Evolutionary conservation across 1,284 basidiomycete genomes (phyloP).

Genomic region (Cryptococcus amylolentus): DNA sequence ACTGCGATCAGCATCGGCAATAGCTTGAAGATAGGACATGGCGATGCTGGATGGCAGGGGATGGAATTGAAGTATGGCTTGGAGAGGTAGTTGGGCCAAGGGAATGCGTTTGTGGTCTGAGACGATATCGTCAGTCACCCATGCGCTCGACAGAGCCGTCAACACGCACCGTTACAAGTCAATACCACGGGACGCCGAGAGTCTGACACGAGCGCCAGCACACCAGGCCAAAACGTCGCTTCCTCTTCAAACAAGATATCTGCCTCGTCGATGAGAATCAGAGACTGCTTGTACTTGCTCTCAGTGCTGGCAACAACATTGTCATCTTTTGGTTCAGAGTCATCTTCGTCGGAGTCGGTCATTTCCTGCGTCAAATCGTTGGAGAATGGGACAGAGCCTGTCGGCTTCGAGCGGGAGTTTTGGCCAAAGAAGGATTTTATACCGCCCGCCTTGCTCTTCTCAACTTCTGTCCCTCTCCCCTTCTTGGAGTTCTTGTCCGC

Average conservation of each 20-base stretch:
- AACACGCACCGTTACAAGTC: constrained; percentile 79
- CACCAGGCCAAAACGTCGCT: constrained; percentile 82
- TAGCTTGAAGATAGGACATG: constrained; percentile 67
- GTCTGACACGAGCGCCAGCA: constrained; percentile 72
- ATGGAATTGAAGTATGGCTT: constrained; percentile 65
- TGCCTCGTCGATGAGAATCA: constrained; percentile 94
- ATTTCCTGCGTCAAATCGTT: constrained; percentile 24
- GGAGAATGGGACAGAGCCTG: constrained; percentile 12
- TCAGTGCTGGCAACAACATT: background rate
- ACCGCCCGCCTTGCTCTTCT: constrained; percentile 4
- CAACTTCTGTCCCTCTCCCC: constrained; percentile 1
- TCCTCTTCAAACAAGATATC: constrained; percentile 91
- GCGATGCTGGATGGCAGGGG: constrained; percentile 61
- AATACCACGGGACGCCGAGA: constrained; percentile 81
- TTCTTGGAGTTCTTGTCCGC: constrained; percentile 11
- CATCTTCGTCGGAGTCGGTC: constrained; percentile 15
- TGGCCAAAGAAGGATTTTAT: constrained; percentile 21
- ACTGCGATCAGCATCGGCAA: constrained; percentile 59
- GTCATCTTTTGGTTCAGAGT: background rate
- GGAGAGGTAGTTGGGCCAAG: constrained; percentile 67
- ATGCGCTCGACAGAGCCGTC: background rate
- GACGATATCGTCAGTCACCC: constrained; percentile 54
- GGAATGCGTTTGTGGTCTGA: constrained; percentile 60
- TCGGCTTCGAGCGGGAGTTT: background rate
- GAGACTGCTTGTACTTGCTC: constrained; percentile 63